phyloP scores from a whole-genome alignment of 805 yeast species.

The Yarrowia porcina region DNA sequence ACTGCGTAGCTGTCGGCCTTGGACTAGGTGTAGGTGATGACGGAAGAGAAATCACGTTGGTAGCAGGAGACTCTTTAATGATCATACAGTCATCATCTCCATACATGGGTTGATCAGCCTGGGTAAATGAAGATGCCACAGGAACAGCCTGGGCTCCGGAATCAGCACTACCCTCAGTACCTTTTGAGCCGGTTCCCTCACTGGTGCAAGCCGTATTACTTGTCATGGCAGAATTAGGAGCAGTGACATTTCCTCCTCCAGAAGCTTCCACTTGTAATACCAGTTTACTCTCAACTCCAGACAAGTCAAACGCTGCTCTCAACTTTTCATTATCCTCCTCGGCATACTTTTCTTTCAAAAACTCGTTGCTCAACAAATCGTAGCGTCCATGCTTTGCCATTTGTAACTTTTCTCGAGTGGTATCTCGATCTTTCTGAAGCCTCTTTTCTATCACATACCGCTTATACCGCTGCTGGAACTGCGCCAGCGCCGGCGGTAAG shows the following conservation, averaged over 20 bases:
- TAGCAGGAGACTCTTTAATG: neutral
- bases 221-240: neutral
- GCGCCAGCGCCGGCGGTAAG: conserved; percentile 18
- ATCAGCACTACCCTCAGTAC: too few species aligned
- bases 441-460: conserved; percentile 26
- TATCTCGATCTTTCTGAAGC: conserved; percentile 20
- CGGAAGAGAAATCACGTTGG: neutral
- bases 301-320: neutral
- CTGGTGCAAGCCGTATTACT: neutral
- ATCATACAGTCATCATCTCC: conserved; percentile 21
- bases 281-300: neutral
- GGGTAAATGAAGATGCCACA: neutral
- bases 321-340: conserved; percentile 7
- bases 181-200: too few species aligned
- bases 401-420: neutral
- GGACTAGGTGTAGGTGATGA: neutral
- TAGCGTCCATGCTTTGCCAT: conserved; percentile 12
- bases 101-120: conserved; percentile 19
- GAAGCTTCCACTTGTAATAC: neutral
- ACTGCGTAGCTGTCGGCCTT: neutral
- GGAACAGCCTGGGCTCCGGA: too few species aligned
- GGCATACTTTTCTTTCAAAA: neutral
- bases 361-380: neutral
- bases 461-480: conserved; percentile 24
- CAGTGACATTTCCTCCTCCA: neutral